Percentiles rank a stretch among this genome's conserved stretches.
These are phyloP conservation scores for Arctium lappa DNA, from an alignment of 129 eudicot species.

Conservation along the genomic window DNA sequence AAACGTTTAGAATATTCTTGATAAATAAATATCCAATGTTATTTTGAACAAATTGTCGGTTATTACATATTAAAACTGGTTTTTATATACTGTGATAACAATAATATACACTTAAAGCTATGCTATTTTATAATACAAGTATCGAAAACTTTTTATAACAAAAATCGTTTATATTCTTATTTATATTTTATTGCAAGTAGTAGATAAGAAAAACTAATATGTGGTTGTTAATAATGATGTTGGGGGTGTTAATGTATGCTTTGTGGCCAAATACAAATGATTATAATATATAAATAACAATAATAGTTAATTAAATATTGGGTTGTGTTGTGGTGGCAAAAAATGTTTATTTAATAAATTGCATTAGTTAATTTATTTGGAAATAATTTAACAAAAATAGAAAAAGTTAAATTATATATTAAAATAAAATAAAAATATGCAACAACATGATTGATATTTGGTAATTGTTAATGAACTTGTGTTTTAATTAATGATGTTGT, in stretches of 20 bases:
- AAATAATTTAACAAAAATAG: background rate
- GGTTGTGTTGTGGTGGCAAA: slow-evolving; percentile 14
- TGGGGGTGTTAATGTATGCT: slow-evolving; percentile 22
- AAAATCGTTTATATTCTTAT: background rate
- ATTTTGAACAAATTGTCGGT: too few relatives aligned
- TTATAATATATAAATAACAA: slow-evolving; percentile 1
- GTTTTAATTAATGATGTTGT: background rate
- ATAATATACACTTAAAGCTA: too few relatives aligned
- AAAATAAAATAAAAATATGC: background rate
- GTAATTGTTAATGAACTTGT: background rate
- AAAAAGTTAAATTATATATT: background rate
- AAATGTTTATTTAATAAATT: slow-evolving; percentile 5
- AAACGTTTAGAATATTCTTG: too few relatives aligned
- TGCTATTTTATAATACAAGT: background rate
- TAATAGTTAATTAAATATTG: background rate
- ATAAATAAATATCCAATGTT: too few relatives aligned
- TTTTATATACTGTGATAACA: too few relatives aligned
- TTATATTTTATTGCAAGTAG: background rate
- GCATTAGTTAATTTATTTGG: background rate
- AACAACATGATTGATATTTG: background rate
- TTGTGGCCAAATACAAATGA: slow-evolving; percentile 32
- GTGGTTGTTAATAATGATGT: slow-evolving; percentile 32
- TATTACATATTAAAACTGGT: too few relatives aligned
- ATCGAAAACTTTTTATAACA: background rate
- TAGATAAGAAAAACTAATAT: slow-evolving; percentile 13